A percentile compares a stretch with the other conserved stretches of the same genome.
Conservation (phyloP, 352 stramenopile species). For the Phytophthora idaei region DNA sequence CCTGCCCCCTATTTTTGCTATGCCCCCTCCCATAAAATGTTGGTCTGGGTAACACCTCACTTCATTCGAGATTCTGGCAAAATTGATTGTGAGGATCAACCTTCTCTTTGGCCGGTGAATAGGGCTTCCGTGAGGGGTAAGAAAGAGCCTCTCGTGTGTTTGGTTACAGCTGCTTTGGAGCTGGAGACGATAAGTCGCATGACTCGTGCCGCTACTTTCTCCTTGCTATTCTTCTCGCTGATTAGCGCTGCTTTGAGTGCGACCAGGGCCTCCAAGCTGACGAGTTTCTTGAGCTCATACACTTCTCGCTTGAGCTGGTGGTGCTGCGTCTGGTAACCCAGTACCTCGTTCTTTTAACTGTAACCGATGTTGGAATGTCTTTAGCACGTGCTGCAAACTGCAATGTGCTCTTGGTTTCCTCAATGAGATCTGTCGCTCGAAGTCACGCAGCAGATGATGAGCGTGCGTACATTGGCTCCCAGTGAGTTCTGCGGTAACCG, state of each 20-base stretch:
- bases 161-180: constrained; percentile 24
- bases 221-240: constrained; percentile 59
- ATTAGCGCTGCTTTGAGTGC: constrained; percentile 67
- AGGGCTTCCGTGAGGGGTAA: constrained; percentile 37
- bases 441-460: constrained; percentile 90
- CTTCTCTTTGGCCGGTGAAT: constrained; percentile 55
- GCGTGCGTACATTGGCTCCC: constrained; percentile 90
- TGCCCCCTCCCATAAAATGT: no score
- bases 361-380: constrained; percentile 81
- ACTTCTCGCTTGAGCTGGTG: constrained; percentile 75
- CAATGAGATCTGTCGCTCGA: constrained; percentile 70
- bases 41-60: no score
- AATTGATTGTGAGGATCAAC: constrained; percentile 52
- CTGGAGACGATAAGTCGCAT: constrained; percentile 68
- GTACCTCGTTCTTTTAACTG: constrained; percentile 90
- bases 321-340: constrained; percentile 91
- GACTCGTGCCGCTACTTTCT: constrained; percentile 60
- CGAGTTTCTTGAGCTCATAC: constrained; percentile 66
- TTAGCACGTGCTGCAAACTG: constrained; percentile 95
- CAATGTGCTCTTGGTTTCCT: constrained; percentile 90
- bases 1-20: no score
- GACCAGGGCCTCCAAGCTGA: constrained; percentile 55
- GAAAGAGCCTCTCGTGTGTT: constrained; percentile 20
- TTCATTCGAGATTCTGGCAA: no score
- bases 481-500: constrained; percentile 91